These are phyloP conservation scores for Tulasnella sp. DNA, from an alignment of 768 basidiomycete genomes.

Conservation along the genomic window DNA sequence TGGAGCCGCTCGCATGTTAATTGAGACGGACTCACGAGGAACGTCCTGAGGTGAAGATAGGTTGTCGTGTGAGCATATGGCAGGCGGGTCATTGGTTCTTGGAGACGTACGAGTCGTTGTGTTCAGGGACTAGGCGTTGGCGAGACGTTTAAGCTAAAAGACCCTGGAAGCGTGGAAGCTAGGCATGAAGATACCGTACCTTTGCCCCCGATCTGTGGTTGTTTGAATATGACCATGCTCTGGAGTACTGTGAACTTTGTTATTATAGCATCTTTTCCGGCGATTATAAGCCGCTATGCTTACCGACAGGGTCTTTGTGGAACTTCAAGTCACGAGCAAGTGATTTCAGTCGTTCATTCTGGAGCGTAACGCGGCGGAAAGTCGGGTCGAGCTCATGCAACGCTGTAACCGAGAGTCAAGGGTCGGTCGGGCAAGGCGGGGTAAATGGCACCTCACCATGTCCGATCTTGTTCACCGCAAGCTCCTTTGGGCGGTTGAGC, in stretches of 20 bases:
- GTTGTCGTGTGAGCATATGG: neutral
- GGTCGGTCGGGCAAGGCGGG: neutral
- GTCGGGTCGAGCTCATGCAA: conserved; percentile 75
- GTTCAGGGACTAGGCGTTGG: conserved; percentile 53
- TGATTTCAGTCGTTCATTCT: conserved; percentile 56
- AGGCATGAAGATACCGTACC: conserved; percentile 35
- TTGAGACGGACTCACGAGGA: conserved; percentile 39
- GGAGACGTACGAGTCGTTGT: conserved; percentile 77
- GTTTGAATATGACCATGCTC: conserved; percentile 94
- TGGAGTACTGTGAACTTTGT: conserved; percentile 48
- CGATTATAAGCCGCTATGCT: conserved; percentile 20
- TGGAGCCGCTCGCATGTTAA: conserved; percentile 6
- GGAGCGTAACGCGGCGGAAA: conserved; percentile 67
- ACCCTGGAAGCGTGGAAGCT: too few species aligned
- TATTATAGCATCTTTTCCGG: neutral
- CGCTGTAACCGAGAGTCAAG: conserved; percentile 31
- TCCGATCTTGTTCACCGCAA: conserved; percentile 90
- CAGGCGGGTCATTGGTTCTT: neutral
- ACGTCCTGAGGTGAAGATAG: conserved; percentile 41
- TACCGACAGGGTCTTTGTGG: conserved; percentile 76
- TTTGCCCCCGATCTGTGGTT: conserved; percentile 83
- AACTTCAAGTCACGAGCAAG: conserved; percentile 69
- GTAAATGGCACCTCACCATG: conserved; percentile 41
- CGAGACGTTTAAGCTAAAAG: neutral
- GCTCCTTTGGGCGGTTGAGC: conserved; percentile 41